Conservation (phyloP, 179 eudicot species). For the Silene coronaria region DNA sequence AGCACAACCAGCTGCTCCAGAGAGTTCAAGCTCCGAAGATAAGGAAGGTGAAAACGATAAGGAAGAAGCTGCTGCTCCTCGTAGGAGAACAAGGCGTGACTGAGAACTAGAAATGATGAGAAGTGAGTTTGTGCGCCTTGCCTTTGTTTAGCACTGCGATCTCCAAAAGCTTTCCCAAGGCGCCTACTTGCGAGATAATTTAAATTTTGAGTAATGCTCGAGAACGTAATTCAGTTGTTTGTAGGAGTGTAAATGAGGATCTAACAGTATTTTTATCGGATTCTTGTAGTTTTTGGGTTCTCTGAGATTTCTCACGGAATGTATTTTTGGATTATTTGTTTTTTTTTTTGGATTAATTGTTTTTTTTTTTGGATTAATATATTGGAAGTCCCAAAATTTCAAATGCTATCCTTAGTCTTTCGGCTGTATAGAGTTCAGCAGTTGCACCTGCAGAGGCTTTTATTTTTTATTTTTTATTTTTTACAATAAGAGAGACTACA, state of each 20-base stretch:
- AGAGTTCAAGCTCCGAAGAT: constrained; percentile 37
- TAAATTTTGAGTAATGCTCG: constrained; percentile 15
- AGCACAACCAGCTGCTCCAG: constrained; percentile 43
- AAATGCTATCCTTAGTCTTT: too few species aligned
- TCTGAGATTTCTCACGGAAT: constrained; percentile 1
- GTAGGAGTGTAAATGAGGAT: constrained; percentile 33
- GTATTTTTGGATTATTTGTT: neutral
- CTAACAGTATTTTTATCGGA: constrained; percentile 16
- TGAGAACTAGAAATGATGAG: constrained; percentile 29
- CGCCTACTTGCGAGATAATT: constrained; percentile 9
- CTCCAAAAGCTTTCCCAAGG: neutral
- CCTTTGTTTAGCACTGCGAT: neutral
- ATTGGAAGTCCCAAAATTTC: neutral
- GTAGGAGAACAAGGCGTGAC: constrained; percentile 61
- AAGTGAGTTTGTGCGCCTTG: neutral
- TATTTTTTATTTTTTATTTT: too few species aligned
- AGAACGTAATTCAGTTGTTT: constrained; percentile 19
- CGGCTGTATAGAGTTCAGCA: too few species aligned
- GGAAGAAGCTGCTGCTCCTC: constrained; percentile 49
- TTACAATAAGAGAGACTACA: too few species aligned
- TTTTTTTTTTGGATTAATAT: neutral
- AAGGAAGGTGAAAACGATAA: constrained; percentile 47
- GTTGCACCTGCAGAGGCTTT: too few species aligned
- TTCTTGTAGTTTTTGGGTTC: constrained; percentile 8
- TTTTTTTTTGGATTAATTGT: neutral